Evolutionary conservation across 2,329 filamentous ascomycete genomes (phyloP).

Genomic region (Fusarium sp.): DNA sequence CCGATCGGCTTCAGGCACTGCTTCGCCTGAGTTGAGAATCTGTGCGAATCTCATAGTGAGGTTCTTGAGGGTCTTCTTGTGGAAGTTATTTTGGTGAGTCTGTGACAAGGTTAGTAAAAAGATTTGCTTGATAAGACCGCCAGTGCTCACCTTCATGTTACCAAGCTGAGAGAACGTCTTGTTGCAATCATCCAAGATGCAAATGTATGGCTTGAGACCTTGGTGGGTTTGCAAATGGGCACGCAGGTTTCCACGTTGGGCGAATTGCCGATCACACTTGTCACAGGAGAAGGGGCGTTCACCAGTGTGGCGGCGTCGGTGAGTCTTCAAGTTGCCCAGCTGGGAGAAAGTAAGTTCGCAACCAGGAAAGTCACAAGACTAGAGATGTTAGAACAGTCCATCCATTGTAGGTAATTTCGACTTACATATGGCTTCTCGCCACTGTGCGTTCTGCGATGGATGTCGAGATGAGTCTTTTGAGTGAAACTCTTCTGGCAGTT

Average conservation of each 20-base stretch:
- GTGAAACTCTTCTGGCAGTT: constrained; percentile 85
- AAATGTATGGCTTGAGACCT: constrained; percentile 81
- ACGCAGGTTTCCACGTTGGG: constrained; percentile 85
- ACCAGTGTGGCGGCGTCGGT: constrained; percentile 87
- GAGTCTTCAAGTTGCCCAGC: constrained; percentile 91
- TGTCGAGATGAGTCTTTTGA: constrained; percentile 93
- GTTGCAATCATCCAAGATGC: constrained; percentile 82
- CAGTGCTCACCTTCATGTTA: constrained; percentile 79
- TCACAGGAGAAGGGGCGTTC: constrained; percentile 86
- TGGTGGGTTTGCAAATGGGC: constrained; percentile 86
- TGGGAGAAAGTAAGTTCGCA: constrained; percentile 89
- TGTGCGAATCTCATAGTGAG: constrained; percentile 77
- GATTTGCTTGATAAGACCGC: neutral
- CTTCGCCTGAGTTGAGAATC: constrained; percentile 64
- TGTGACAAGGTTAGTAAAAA: constrained; percentile 48
- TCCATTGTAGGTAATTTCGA: constrained; percentile 19
- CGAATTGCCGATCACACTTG: constrained; percentile 83
- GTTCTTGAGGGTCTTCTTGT: constrained; percentile 75
- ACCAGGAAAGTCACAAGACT: constrained; percentile 75
- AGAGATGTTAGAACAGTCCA: constrained; percentile 38
- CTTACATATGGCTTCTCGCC: constrained; percentile 91
- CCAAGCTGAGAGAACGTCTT: constrained; percentile 92
- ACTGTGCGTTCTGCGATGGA: constrained; percentile 88
- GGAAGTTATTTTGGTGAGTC: constrained; percentile 96
- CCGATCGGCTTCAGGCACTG: constrained; percentile 72